Base-by-base conservation (phyloP, 352 stramenopile genomes). In the Globisporangium acanthophoron region DNA sequence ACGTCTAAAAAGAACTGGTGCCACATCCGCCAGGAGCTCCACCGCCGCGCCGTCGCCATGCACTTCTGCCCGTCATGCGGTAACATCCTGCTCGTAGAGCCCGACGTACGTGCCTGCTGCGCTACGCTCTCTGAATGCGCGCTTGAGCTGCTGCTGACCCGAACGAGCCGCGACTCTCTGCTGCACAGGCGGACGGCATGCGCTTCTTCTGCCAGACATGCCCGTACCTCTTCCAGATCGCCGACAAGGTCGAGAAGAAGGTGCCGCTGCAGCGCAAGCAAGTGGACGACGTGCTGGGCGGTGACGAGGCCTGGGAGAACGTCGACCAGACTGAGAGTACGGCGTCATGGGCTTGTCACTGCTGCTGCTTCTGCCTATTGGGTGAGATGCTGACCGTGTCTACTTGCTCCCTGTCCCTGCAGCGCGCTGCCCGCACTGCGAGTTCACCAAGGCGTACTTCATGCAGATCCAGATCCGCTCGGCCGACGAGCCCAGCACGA, bases 381-480 rank as follows among this genome's bases (percentile, higher is more conserved):
- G 48, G 43, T 58, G 21, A 35, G 24, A 21, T 56, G 44, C 1
- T 47, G 27, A 6, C 45, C 21, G 8, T 52, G n/a, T 40, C 18
- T 68, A 33, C 24, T 52, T 6, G 20, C 24, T n/a, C n/a, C 8
- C 16, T 41, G 15, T n/a, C n/a, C 8, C 16, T 41, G 15, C 59
- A 95, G 88, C 86, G 39, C 78, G 84, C 43, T 99, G 97, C 73
- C 96, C 97, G 3, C 79, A 91, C 66, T 99, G 97, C 69, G 87
- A 96, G 67, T 85, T 96, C 74, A 91, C 82, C 44, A 91, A 98
- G 71, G 98, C 98, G 13, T 99, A 99, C 78, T 99, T 99, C 80
- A 99, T 99, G 94, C 97, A 99, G 82, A 99, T 99, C 74, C 97
- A 99, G 82, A 99, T 99, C 78, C 85, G 98, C 48, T 99, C 95